A percentile compares a stretch with the other conserved stretches of the same genome.
phyloP scores from a whole-genome alignment of 495 filamentous ascomycete genomes.

The Lophiotrema nucula region DNA sequence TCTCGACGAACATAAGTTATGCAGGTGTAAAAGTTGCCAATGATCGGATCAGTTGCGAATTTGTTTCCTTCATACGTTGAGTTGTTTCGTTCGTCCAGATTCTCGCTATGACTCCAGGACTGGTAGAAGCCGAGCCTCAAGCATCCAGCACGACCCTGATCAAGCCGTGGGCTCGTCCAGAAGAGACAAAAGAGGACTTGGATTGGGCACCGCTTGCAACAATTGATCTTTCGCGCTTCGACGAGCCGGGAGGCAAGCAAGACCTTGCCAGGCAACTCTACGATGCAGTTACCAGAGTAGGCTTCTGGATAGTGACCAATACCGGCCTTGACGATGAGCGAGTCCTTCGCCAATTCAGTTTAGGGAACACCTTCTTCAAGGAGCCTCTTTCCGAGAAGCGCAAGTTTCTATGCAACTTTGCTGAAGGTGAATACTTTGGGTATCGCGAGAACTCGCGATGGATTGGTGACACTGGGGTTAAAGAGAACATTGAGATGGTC shows the following conservation, averaged over 20 bases:
- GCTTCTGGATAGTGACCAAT: slow-evolving; percentile 15
- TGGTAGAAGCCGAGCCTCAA: neutral
- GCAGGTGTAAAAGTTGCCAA: too few relatives aligned
- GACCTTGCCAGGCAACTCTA: slow-evolving; percentile 54
- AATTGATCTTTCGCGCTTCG: slow-evolving; percentile 53
- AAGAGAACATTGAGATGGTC: slow-evolving; percentile 51
- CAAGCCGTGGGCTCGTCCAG: slow-evolving; percentile 12
- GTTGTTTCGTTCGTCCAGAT: neutral
- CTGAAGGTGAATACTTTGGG: slow-evolving; percentile 49
- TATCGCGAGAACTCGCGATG: slow-evolving; percentile 47
- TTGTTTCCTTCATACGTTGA: too few relatives aligned
- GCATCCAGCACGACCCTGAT: neutral
- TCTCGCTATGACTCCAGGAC: neutral
- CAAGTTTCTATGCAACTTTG: slow-evolving; percentile 49
- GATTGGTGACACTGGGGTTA: slow-evolving; percentile 48
- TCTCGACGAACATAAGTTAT: neutral
- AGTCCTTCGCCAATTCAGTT: slow-evolving; percentile 55
- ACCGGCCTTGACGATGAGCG: slow-evolving; percentile 55
- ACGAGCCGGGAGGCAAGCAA: slow-evolving; percentile 54
- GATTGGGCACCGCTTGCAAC: slow-evolving; percentile 57
- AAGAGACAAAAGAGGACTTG: slow-evolving; percentile 8
- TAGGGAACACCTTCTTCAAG: slow-evolving; percentile 54
- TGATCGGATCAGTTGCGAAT: too few relatives aligned
- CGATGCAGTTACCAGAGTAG: slow-evolving; percentile 48
- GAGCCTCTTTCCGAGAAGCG: slow-evolving; percentile 53